Evolutionary conservation across 345 rosid genomes (phyloP).

Genomic region (Physaria fendleri): DNA sequence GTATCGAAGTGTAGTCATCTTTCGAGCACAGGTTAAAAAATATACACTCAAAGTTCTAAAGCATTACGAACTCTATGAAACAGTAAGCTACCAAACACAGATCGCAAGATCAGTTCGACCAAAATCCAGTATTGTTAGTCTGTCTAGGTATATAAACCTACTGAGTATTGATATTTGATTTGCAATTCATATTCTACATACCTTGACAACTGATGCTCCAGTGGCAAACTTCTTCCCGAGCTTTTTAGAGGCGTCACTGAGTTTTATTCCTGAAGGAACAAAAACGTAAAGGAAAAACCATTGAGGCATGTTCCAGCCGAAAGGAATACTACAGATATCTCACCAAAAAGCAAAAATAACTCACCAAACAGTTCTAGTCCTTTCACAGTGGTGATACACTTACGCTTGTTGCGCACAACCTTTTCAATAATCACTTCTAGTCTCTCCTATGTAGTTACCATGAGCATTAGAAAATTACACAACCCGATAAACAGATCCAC

Average conservation of each 20-base stretch:
- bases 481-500: no score
- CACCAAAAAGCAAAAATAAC: slow-evolving; percentile 21
- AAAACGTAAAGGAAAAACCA: not conserved
- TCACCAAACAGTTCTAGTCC: slow-evolving; percentile 93
- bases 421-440: slow-evolving; percentile 89
- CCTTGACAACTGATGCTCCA: slow-evolving; percentile 98
- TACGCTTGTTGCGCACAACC: slow-evolving; percentile 88
- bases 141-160: no score
- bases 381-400: slow-evolving; percentile 84
- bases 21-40: no score
- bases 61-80: not conserved
- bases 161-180: no score
- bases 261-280: slow-evolving; percentile 65
- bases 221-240: slow-evolving; percentile 98
- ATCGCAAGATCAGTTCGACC: no score
- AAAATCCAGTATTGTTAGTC: no score
- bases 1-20: no score
- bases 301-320: slow-evolving; percentile 7
- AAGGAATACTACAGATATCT: not conserved
- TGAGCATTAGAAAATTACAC: not conserved
- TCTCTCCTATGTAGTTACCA: slow-evolving; percentile 45
- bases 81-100: not conserved
- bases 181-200: no score
- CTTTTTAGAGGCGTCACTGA: slow-evolving; percentile 88
- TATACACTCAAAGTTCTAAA: not conserved